phyloP scores from a whole-genome alignment of 345 rosid species.

The Populus nigra region DNA sequence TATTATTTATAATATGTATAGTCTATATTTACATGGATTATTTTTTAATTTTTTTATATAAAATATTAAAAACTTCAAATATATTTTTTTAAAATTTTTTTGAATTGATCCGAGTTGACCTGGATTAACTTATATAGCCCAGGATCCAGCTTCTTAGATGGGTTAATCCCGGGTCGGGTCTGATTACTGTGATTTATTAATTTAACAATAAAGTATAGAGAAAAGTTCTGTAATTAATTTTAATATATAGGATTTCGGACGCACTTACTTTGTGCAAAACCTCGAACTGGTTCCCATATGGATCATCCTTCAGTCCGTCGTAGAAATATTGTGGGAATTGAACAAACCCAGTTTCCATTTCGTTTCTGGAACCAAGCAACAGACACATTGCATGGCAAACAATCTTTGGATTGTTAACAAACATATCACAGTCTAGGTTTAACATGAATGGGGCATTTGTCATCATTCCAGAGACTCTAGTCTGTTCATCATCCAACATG shows the following conservation, averaged over 20 bases:
- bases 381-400: constrained; percentile 52
- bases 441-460: constrained; percentile 73
- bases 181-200: too few relatives aligned
- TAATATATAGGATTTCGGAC: background rate
- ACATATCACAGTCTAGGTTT: constrained; percentile 82
- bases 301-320: constrained; percentile 34
- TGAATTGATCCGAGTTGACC: too few relatives aligned
- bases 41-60: too few relatives aligned
- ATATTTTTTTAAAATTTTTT: too few relatives aligned
- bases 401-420: constrained; percentile 47
- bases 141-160: accelerated
- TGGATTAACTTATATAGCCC: accelerated
- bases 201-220: background rate
- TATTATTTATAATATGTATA: too few relatives aligned
- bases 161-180: too few relatives aligned
- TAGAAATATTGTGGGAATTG: constrained; percentile 54
- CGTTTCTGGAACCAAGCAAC: constrained; percentile 24
- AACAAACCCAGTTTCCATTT: constrained; percentile 40
- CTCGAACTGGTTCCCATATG: constrained; percentile 32
- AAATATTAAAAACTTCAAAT: too few relatives aligned
- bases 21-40: accelerated
- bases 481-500: constrained; percentile 24
- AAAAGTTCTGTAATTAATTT: too few relatives aligned
- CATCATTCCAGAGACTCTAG: constrained; percentile 65
- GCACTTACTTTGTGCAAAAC: constrained; percentile 23